These are phyloP conservation scores for Hagleromyces aurorensis DNA, from an alignment of 805 yeast genomes.

Conservation along the genomic window DNA sequence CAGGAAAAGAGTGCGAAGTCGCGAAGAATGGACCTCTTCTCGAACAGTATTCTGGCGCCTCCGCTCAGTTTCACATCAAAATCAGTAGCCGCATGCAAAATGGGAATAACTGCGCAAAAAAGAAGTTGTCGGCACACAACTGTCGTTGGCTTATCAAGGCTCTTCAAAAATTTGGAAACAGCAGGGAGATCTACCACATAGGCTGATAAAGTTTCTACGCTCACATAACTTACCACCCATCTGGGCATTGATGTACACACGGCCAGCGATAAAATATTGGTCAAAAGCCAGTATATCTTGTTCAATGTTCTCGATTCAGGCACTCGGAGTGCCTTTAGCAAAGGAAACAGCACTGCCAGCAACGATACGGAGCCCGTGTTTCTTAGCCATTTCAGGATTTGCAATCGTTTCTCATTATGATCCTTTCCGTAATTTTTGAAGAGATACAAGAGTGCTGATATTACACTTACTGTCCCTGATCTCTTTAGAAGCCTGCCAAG, in stretches of 20 bases:
- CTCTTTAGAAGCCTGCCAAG: no score
- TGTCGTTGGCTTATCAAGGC: conserved; percentile 3
- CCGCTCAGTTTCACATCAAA: conserved; percentile 4
- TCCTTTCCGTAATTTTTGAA: no score
- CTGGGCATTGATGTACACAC: conserved; percentile 6
- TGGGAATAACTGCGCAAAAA: conserved; percentile 12
- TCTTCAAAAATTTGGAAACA: conserved; percentile 1
- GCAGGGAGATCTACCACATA: conserved; percentile 1
- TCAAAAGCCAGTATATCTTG: no score
- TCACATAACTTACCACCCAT: conserved; percentile 12
- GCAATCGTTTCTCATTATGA: no score
- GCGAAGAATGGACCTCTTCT: conserved; percentile 8
- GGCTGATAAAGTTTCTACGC: conserved; percentile 11
- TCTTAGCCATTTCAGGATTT: no score
- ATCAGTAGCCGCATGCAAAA: conserved; percentile 4
- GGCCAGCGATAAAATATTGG: no score
- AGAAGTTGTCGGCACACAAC: conserved; percentile 9
- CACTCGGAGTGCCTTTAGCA: no score
- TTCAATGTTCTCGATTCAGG: no score
- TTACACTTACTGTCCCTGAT: no score
- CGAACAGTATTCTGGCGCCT: conserved; percentile 10
- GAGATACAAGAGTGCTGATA: no score
- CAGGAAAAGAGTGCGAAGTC: conserved; percentile 15
- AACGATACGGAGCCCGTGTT: no score
- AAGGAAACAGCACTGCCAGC: no score